Base-by-base conservation (phyloP, 1,139 yeast genomes). In the Hemisphaericaspora lyxosophila region DNA sequence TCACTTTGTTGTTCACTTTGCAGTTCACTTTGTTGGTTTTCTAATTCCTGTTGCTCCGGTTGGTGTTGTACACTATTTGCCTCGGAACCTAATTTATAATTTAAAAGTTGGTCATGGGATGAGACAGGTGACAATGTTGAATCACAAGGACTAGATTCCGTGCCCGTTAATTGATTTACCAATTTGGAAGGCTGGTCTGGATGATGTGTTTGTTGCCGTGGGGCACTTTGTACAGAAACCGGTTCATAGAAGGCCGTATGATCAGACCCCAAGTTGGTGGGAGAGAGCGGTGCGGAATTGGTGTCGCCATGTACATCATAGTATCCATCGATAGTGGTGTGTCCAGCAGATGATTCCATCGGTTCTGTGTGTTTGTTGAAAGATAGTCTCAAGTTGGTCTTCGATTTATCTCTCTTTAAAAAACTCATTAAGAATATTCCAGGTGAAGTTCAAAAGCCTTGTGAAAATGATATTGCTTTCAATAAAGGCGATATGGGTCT, bases 351-450 rank as follows among this genome's bases (percentile, higher is more conserved):
- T 28, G 19, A 31, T n/a, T 23, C 22, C 25, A 25, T 14, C 15
- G 18, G 3, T 7, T 12, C n/a, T 7, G 19, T n/a, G 22, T 31
- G 34, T 3, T 13, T 22, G n/a, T 5, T 11, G 12, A 24, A n/a
- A 14, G 39, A 36, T 26, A 31, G 36, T 36, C 39, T 46, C 36
- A 54, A 36, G 38, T 51, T 55, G 32, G 45, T 39, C 42, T 50
- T 56, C 33, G 64, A 55, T 46, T 55, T 59, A 43, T 61, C 64
- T 34, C 61, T 52, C 47, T 57, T 54, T 42, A 61, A 51, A 45
- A 61, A 61, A 47, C 62, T 59, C 67, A 61, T 60, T 7, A 17
- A 16, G 13, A 20, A 20, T n/a, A n/a, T n/a, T n/a, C n/a, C n/a
- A n/a, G n/a, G n/a, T n/a, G n/a, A n/a, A n/a, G n/a, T n/a, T n/a